Conservation (phyloP, 331 rosid species). For the Saraca asoca region DNA sequence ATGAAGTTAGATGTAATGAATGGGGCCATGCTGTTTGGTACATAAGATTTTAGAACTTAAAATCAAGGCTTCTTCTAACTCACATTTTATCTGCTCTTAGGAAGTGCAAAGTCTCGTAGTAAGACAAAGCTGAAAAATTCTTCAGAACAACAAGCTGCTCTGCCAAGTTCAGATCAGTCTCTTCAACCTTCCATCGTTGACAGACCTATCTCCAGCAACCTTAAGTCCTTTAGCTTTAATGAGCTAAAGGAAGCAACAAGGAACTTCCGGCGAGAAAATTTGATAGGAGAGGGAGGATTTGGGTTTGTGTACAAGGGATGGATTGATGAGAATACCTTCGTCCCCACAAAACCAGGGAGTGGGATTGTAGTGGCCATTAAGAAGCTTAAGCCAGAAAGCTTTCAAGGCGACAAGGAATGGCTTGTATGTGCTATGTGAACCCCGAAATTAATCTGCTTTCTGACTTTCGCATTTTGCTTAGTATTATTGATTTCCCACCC, state of each 20-base stretch:
- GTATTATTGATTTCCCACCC: slow-evolving; percentile 15
- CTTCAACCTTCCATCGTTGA: slow-evolving; percentile 34
- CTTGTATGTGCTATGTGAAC: slow-evolving; percentile 59
- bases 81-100: slow-evolving; percentile 42
- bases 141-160: slow-evolving; percentile 24
- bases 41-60: slow-evolving; percentile 18
- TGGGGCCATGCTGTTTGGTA: slow-evolving; percentile 4
- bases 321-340: slow-evolving; percentile 68
- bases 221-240: slow-evolving; percentile 68
- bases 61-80: slow-evolving; percentile 6
- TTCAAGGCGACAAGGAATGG: slow-evolving; percentile 98
- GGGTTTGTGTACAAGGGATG: slow-evolving; percentile 92
- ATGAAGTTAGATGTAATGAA: slow-evolving; percentile 6
- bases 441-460: slow-evolving; percentile 17
- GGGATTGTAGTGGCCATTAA: slow-evolving; percentile 92
- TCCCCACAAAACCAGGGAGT: slow-evolving; percentile 82
- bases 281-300: slow-evolving; percentile 94
- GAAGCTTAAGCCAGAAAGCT: slow-evolving; percentile 86
- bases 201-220: slow-evolving; percentile 35
- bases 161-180: slow-evolving; percentile 24
- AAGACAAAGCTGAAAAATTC: slow-evolving; percentile 40
- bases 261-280: slow-evolving; percentile 73
- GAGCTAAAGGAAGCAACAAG: slow-evolving; percentile 80
- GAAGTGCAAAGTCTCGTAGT: slow-evolving; percentile 38
- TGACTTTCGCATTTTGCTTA: slow-evolving; percentile 14